Evolutionary conservation across 129 eudicot species (phyloP).

Genomic region (Tanacetum coccineum): DNA sequence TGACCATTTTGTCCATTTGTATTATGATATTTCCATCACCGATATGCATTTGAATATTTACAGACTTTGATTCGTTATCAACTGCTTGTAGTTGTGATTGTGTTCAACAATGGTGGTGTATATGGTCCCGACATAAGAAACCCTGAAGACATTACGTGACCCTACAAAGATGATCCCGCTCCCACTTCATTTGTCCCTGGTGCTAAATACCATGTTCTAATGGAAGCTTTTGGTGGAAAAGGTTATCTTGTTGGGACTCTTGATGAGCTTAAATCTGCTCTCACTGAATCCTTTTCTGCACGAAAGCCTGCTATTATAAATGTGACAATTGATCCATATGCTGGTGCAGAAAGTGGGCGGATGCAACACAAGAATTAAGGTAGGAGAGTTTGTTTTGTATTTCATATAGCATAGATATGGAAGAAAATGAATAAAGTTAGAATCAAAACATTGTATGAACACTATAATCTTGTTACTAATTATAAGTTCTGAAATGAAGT

Average conservation of each 20-base stretch:
- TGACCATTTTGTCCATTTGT: no score
- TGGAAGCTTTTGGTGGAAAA: constrained; percentile 99
- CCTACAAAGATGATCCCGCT: constrained; percentile 86
- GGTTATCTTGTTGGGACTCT: no score
- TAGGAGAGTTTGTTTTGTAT: constrained; percentile 13
- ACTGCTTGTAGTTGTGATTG: constrained; percentile 88
- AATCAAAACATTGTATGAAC: constrained; percentile 3
- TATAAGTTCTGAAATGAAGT: neutral
- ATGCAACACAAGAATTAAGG: constrained; percentile 93
- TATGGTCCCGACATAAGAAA: constrained; percentile 91
- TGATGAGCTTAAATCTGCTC: constrained; percentile 87
- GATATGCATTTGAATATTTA: constrained; percentile 8
- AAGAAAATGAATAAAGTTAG: constrained; percentile 10
- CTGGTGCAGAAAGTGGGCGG: constrained; percentile 97
- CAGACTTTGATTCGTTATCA: constrained; percentile 95
- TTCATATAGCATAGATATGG: constrained; percentile 7
- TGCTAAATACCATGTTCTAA: constrained; percentile 73
- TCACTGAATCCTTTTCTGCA: constrained; percentile 66
- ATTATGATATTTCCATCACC: no score
- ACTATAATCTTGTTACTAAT: constrained; percentile 14
- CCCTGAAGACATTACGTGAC: constrained; percentile 82
- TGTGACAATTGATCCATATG: constrained; percentile 86
- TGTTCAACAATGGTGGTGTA: constrained; percentile 98
- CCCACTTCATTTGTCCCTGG: constrained; percentile 96
- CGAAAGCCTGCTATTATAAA: constrained; percentile 89